A percentile compares a stretch with the other conserved stretches of the same genome.
phyloP scores from a whole-genome alignment of 2,329 filamentous ascomycete species.

The Claviceps purpurea region DNA sequence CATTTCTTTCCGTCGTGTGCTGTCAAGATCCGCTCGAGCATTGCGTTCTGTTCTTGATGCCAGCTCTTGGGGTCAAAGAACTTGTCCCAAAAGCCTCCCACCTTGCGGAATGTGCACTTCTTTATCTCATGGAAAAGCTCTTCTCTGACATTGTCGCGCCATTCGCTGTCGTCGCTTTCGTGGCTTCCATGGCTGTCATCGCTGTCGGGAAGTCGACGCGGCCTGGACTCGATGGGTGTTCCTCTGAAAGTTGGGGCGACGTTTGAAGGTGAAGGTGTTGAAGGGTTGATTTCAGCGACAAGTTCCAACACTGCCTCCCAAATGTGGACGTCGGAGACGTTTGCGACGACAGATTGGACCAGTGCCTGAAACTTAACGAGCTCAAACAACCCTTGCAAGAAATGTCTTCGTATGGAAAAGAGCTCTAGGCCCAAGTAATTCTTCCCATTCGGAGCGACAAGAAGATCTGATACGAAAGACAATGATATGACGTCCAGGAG shows the following conservation, averaged over 20 bases:
- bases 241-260: slow-evolving; percentile 2
- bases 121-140: slow-evolving; percentile 8
- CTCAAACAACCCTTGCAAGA: no score
- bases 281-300: background rate
- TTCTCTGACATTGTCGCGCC: slow-evolving; percentile 1
- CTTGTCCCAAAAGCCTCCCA: slow-evolving; percentile 8
- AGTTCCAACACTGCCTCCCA: no score
- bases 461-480: no score
- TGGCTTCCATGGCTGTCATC: slow-evolving; percentile 3
- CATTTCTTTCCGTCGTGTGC: slow-evolving; percentile 7
- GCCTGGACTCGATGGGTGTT: slow-evolving; percentile 5
- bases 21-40: slow-evolving; percentile 4
- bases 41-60: slow-evolving; percentile 5
- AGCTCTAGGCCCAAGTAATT: no score
- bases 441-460: no score
- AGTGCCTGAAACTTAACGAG: no score
- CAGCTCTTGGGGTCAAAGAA: slow-evolving; percentile 7
- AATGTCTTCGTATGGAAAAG: no score
- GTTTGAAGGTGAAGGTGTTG: background rate
- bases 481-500: no score
- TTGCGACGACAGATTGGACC: no score
- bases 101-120: slow-evolving; percentile 7
- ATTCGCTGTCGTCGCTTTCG: slow-evolving; percentile 4
- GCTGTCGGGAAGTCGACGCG: slow-evolving; percentile 6
- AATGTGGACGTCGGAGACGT: no score